phyloP scores from a whole-genome alignment of 768 basidiomycete genomes.

The Suillus weaverae region DNA sequence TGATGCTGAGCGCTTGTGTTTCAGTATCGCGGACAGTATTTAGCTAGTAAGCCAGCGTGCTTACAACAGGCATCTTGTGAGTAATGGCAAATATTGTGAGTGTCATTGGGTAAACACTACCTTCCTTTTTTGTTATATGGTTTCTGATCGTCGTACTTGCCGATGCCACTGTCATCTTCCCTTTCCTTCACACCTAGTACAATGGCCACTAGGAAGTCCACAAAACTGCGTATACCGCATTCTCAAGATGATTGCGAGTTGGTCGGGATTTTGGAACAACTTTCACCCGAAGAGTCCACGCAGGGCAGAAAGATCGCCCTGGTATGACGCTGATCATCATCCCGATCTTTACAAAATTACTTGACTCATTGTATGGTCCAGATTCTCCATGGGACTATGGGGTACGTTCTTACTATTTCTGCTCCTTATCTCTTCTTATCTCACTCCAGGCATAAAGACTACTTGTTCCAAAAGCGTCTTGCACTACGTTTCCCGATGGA shows the following conservation, averaged over 20 bases:
- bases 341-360: conserved; percentile 12
- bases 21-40: no score
- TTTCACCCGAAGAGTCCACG: conserved; percentile 48
- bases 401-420: conserved; percentile 43
- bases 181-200: conserved; percentile 18
- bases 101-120: conserved; percentile 20
- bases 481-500: conserved; percentile 66
- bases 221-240: conserved; percentile 56
- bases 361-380: conserved; percentile 32
- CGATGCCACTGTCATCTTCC: neutral
- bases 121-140: conserved; percentile 24
- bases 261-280: conserved; percentile 63
- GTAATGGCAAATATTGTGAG: neutral
- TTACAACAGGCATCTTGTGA: no score
- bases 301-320: conserved; percentile 63
- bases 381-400: conserved; percentile 81
- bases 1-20: no score
- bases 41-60: no score
- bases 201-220: conserved; percentile 35
- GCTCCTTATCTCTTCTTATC: neutral
- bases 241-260: conserved; percentile 45
- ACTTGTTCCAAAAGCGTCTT: conserved; percentile 76
- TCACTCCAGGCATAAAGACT: conserved; percentile 73
- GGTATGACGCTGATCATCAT: conserved; percentile 40
- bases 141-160: neutral